phyloP scores from a whole-genome alignment of 2,329 filamentous ascomycete species.

The Fusarium sacchari region DNA sequence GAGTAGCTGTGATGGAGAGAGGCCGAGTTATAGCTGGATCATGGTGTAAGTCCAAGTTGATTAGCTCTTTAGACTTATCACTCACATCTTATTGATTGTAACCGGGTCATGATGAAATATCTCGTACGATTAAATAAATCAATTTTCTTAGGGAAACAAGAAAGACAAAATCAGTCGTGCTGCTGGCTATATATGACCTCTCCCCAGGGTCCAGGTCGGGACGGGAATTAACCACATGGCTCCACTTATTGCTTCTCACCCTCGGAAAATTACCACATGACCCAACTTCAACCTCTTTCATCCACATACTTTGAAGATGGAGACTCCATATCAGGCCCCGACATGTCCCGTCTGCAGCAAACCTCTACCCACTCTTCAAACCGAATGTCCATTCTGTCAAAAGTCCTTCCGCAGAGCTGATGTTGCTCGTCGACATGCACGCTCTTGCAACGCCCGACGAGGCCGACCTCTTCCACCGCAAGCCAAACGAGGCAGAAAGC shows the following conservation, averaged over 20 bases:
- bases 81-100: conserved; percentile 10
- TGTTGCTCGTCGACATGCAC: conserved; percentile 19
- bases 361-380: neutral
- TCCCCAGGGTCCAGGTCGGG: neutral
- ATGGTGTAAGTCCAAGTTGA: conserved; percentile 17
- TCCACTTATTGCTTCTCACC: neutral
- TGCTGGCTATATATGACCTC: neutral
- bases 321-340: neutral
- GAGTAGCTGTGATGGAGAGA: neutral
- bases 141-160: neutral
- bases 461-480: conserved; percentile 7
- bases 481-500: conserved; percentile 24
- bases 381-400: conserved; percentile 20
- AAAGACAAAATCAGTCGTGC: neutral
- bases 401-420: conserved; percentile 26
- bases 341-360: conserved; percentile 1
- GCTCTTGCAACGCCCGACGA: conserved; percentile 11
- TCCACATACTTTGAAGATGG: neutral
- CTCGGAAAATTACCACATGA: conserved; percentile 31
- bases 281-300: neutral
- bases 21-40: neutral
- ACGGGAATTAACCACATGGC: conserved; percentile 25
- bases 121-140: rapidly evolving
- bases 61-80: neutral
- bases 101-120: neutral